Conservation (phyloP, 2,329 filamentous ascomycete species). For the Juglanconis sp. region DNA sequence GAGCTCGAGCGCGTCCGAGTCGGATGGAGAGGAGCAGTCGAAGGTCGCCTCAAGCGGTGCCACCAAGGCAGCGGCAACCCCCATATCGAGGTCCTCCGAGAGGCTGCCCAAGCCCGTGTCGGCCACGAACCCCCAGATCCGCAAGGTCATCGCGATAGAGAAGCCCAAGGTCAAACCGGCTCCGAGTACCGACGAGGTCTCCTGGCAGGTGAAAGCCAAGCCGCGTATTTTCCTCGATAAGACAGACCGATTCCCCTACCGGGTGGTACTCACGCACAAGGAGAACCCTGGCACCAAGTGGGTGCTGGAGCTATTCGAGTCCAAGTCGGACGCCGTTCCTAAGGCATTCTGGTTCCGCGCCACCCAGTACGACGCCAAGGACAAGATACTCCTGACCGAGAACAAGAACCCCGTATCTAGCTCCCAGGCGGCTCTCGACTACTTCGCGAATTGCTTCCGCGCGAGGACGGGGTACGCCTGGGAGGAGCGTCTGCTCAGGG, state of each 20-base stretch:
- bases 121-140: background rate
- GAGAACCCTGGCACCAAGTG: background rate
- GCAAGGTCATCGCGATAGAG: background rate
- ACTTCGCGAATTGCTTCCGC: conserved; percentile 57
- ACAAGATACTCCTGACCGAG: conserved; percentile 7
- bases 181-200: background rate
- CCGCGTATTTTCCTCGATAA: conserved; percentile 64
- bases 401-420: background rate
- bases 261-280: conserved; percentile 51
- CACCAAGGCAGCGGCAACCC: too few species aligned
- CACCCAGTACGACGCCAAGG: conserved; percentile 43
- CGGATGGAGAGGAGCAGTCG: too few species aligned
- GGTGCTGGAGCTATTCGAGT: conserved; percentile 64
- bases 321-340: conserved; percentile 46
- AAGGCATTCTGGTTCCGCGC: conserved; percentile 59
- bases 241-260: conserved; percentile 58
- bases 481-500: conserved; percentile 48
- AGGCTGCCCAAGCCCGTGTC: background rate
- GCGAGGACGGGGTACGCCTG: conserved; percentile 57
- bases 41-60: background rate
- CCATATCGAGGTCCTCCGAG: background rate
- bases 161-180: background rate
- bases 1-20: too few species aligned
- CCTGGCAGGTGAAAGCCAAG: background rate
- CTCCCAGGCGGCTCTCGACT: conserved; percentile 36